phyloP scores from a whole-genome alignment of 106 monocot species.

The Iris macrosiphon region DNA sequence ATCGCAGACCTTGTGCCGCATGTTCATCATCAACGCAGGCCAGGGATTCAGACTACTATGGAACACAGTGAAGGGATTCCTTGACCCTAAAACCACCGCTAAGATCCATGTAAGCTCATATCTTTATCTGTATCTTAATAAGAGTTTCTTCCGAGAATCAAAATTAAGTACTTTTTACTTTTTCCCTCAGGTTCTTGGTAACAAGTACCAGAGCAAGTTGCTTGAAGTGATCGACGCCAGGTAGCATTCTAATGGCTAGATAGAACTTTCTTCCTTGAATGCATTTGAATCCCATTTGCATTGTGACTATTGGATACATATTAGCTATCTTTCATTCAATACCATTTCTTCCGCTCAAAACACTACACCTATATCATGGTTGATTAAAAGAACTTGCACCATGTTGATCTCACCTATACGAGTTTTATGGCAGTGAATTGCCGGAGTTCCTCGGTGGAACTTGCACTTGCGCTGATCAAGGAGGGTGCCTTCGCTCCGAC shows the following conservation, averaged over 20 bases:
- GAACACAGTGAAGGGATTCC: slow-evolving; percentile 75
- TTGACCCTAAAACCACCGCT: slow-evolving; percentile 66
- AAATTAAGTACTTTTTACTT: background rate
- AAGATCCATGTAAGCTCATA: slow-evolving; percentile 39
- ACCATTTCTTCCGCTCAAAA: too few relatives aligned
- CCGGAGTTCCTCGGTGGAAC: slow-evolving; percentile 96
- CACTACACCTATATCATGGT: too few relatives aligned
- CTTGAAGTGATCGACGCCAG: slow-evolving; percentile 81
- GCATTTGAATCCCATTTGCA: too few relatives aligned
- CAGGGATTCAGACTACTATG: slow-evolving; percentile 77
- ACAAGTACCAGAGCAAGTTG: slow-evolving; percentile 80
- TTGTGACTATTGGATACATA: too few relatives aligned
- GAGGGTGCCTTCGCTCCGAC: slow-evolving; percentile 75
- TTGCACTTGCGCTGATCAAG: slow-evolving; percentile 50
- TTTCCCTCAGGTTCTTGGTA: slow-evolving; percentile 64
- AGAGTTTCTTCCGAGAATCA: background rate
- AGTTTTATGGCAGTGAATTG: slow-evolving; percentile 49
- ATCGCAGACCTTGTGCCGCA: slow-evolving; percentile 42
- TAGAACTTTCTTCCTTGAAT: too few relatives aligned
- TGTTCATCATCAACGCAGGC: slow-evolving; percentile 75
- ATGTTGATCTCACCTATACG: slow-evolving; percentile 1
- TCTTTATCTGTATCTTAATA: background rate
- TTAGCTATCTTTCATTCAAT: too few relatives aligned
- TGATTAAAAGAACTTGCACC: too few relatives aligned
- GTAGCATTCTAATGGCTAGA: slow-evolving; percentile 29